Evolutionary conservation across 164 flowering plant genomes (phyloP).

Genomic region (Annona cherimola): DNA sequence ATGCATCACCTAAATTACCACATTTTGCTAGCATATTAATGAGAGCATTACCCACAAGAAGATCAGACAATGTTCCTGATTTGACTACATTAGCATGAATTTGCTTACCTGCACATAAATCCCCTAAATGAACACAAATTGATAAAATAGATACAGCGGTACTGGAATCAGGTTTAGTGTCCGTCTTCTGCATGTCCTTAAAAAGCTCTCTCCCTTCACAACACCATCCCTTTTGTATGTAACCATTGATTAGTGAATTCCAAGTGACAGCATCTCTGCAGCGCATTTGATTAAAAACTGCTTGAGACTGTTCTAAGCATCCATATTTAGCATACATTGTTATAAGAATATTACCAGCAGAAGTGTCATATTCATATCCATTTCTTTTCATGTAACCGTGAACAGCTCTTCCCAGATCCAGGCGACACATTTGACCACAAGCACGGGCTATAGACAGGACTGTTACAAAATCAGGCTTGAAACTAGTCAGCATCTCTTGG

Average conservation of each 20-base stretch:
- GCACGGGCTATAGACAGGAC: conserved; percentile 33
- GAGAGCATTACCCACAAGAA: conserved; percentile 43
- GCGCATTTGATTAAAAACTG: conserved; percentile 30
- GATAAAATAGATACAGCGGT: conserved; percentile 31
- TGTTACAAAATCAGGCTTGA: conserved; percentile 37
- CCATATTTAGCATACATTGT: conserved; percentile 44
- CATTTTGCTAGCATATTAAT: conserved; percentile 87
- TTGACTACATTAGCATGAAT: conserved; percentile 33
- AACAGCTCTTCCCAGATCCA: conserved; percentile 26
- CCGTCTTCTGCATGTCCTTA: conserved; percentile 25
- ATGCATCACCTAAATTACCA: conserved; percentile 28
- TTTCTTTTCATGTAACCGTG: conserved; percentile 28
- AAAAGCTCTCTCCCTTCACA: conserved; percentile 26
- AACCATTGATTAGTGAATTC: conserved; percentile 40
- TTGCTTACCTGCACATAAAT: conserved; percentile 21
- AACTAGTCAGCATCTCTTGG: conserved; percentile 24
- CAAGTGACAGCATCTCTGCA: conserved; percentile 39
- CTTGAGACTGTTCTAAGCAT: conserved; percentile 22
- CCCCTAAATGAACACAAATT: conserved; percentile 21
- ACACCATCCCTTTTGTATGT: conserved; percentile 14
- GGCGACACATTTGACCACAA: conserved; percentile 33
- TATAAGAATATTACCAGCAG: conserved; percentile 36
- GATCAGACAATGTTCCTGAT: conserved; percentile 29
- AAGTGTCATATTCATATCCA: conserved; percentile 25
- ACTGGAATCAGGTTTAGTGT: conserved; percentile 23